Conservation (phyloP, 345 rosid species). For the Fremontodendron californicum region DNA sequence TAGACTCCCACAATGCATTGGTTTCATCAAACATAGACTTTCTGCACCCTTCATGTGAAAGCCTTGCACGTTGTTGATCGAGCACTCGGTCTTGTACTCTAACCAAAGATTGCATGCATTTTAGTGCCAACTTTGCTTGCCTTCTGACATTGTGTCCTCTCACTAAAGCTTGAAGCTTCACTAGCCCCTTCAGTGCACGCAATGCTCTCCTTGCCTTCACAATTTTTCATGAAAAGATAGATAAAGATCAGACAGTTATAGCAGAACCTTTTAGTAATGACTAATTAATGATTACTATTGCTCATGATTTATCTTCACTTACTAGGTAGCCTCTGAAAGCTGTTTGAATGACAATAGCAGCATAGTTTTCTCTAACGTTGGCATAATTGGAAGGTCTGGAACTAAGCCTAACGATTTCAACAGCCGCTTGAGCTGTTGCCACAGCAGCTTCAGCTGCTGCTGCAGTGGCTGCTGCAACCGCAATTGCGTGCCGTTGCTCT, state of each 20-base stretch:
- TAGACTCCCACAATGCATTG: conserved; percentile 48
- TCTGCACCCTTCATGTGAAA: conserved; percentile 41
- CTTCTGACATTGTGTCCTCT: conserved; percentile 84
- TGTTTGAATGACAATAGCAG: conserved; percentile 75
- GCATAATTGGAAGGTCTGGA: conserved; percentile 39
- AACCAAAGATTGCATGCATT: conserved; percentile 76
- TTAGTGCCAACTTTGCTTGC: conserved; percentile 68
- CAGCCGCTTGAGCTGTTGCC: conserved; percentile 59
- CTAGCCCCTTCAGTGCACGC: conserved; percentile 78
- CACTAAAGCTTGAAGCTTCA: conserved; percentile 89
- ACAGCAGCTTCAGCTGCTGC: conserved; percentile 62
- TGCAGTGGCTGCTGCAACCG: conserved; percentile 55
- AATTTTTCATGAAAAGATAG: background rate
- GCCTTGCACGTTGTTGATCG: conserved; percentile 48
- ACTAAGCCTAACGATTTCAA: conserved; percentile 54
- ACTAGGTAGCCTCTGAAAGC: conserved; percentile 88
- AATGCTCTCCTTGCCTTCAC: conserved; percentile 80
- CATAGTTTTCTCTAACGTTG: conserved; percentile 54
- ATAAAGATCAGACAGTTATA: background rate
- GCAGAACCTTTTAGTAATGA: background rate
- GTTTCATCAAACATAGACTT: conserved; percentile 50
- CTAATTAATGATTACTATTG: background rate
- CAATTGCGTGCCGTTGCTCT: conserved; percentile 53
- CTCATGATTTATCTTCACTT: conserved; percentile 17
- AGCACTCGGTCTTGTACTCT: conserved; percentile 71